A percentile compares a stretch with the other conserved stretches of the same genome.
These are phyloP conservation scores for Phaffia rhodozyma DNA, from an alignment of 1,284 basidiomycete species.

Conservation along the genomic window DNA sequence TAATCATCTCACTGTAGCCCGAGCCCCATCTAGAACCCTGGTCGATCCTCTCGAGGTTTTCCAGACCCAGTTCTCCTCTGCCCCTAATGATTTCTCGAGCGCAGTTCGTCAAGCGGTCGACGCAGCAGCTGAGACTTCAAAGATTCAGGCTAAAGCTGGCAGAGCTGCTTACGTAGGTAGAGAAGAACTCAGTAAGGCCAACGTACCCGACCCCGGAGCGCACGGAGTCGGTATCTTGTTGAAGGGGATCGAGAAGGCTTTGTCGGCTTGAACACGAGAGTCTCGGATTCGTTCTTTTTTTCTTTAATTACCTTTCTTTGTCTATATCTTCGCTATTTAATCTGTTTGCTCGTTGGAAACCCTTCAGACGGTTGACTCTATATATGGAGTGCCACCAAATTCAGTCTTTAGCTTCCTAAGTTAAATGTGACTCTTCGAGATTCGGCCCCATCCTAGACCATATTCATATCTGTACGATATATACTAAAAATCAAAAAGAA, in stretches of 20 bases:
- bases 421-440: too few relatives aligned
- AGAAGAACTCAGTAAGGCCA: constrained; percentile 53
- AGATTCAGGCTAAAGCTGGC: constrained; percentile 72
- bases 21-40: constrained; percentile 78
- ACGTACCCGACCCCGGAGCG: constrained; percentile 76
- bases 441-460: too few relatives aligned
- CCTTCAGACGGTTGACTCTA: too few relatives aligned
- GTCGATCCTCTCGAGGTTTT: constrained; percentile 86
- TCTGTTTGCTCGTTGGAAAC: too few relatives aligned
- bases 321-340: too few relatives aligned
- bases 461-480: neutral
- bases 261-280: too few relatives aligned
- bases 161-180: constrained; percentile 78
- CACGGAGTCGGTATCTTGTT: constrained; percentile 74
- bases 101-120: constrained; percentile 49
- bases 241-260: constrained; percentile 38
- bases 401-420: too few relatives aligned
- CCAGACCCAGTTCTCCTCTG: constrained; percentile 42
- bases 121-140: constrained; percentile 59
- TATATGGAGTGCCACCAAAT: too few relatives aligned
- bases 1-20: constrained; percentile 55
- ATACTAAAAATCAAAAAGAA: neutral
- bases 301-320: too few relatives aligned
- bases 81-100: constrained; percentile 37
- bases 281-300: too few relatives aligned